Base-by-base conservation (phyloP, 371 early-diverging fungal species). In the Blakeslea trispora region DNA sequence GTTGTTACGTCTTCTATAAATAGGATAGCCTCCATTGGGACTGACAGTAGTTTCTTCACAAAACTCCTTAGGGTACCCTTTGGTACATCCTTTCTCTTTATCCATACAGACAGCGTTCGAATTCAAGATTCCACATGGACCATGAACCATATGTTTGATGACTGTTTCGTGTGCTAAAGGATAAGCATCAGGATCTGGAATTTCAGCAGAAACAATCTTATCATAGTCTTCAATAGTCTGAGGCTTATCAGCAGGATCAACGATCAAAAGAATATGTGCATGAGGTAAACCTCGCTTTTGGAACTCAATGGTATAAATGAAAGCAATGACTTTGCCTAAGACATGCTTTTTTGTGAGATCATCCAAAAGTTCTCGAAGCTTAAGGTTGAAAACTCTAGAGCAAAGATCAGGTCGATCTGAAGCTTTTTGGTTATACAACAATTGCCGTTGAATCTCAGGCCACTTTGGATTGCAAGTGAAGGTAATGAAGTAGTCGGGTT, bases 401-500 rank as follows among this genome's bases (percentile, higher is more conserved):
- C 40, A 52, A 21, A 71, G 46, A 45, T 67, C 65, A 11, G 60
- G 63, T 7, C 61, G 8, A 39, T 69, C 69, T 15, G 45, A 5
- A 1, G 66, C 49, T 0, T n/a, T 34, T 50, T 60, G 54, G 0
- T 53, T 55, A 35, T 32, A 22, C 0, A 50, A 2, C 0, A 74
- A 56, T 15, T 63, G 57, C 4, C 49, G 37, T 15, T 17, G 14
- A 5, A 74, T 68, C 21, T 70, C 67, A 8, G 53, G 61, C 70
- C 74, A 74, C 5, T 14, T 24, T 0, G 74, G 68, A 31, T 73
- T 71, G 34, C 72, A 71, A 0, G 64, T 77, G n/a, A 77, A 61
- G 2, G 72, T 72, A 7, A 73, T 60, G 31, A 73, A 69, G 0
- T 54, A 50, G 39, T 72, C 72, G 0, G 69, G 68, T 42, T 70